phyloP scores from a whole-genome alignment of 352 stramenopile genomes.

The Globisporangium spiculum region DNA sequence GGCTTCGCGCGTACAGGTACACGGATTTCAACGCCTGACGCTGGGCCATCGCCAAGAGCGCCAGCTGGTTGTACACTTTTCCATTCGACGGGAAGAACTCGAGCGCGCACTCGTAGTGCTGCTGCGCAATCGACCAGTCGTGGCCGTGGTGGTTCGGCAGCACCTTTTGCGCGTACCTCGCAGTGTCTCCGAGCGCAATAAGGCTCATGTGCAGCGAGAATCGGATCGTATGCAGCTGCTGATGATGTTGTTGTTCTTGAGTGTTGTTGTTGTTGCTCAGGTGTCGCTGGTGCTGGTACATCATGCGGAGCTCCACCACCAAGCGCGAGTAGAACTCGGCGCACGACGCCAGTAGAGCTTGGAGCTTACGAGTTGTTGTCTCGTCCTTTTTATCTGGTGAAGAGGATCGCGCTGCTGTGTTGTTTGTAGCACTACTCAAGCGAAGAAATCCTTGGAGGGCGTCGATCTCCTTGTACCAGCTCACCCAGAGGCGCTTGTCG shows the following conservation, averaged over 20 bases:
- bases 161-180: slow-evolving; percentile 38
- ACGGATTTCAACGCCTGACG: slow-evolving; percentile 30
- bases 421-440: slow-evolving; percentile 8
- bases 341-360: slow-evolving; percentile 7
- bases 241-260: neutral
- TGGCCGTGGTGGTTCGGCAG: slow-evolving; percentile 7
- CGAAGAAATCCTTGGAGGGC: slow-evolving; percentile 21
- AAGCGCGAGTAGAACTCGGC: slow-evolving; percentile 17
- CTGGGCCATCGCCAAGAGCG: slow-evolving; percentile 37
- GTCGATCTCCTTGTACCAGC: slow-evolving; percentile 61
- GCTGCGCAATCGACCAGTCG: slow-evolving; percentile 29
- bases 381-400: slow-evolving; percentile 1
- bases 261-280: neutral
- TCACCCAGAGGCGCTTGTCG: slow-evolving; percentile 58
- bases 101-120: slow-evolving; percentile 39
- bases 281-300: neutral
- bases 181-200: slow-evolving; percentile 47
- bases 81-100: slow-evolving; percentile 39
- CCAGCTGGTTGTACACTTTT: slow-evolving; percentile 64
- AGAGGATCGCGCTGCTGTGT: slow-evolving; percentile 1
- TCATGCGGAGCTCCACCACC: neutral
- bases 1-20: slow-evolving; percentile 46
- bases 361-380: slow-evolving; percentile 1
- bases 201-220: slow-evolving; percentile 42
- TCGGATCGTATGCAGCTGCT: slow-evolving; percentile 19